phyloP scores from a whole-genome alignment of 116 monocot species.

The Posidonia oceanica region DNA sequence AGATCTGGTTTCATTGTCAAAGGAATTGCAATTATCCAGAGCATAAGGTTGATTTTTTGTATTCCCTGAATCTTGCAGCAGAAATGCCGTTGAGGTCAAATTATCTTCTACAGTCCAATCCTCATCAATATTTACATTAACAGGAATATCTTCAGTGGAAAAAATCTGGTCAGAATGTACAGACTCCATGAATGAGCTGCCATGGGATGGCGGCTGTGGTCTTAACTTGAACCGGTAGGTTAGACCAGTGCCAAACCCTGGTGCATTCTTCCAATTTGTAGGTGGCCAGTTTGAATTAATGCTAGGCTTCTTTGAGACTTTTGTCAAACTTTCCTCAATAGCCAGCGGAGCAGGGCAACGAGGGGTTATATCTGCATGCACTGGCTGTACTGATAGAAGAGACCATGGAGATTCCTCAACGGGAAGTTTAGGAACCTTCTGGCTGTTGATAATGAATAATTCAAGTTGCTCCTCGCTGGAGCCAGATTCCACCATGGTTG shows the following conservation, averaged over 20 bases:
- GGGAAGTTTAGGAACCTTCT: constrained; percentile 65
- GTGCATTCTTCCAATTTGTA: constrained; percentile 58
- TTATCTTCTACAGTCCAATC: constrained; percentile 40
- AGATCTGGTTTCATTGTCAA: constrained; percentile 2
- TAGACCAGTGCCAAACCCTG: constrained; percentile 22
- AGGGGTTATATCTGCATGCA: not conserved
- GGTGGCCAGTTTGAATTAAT: constrained; percentile 49
- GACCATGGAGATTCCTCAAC: constrained; percentile 57
- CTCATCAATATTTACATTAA: constrained; percentile 10
- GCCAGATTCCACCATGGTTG: constrained; percentile 68
- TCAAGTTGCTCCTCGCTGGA: constrained; percentile 58
- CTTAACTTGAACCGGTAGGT: constrained; percentile 9
- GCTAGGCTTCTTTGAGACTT: constrained; percentile 15
- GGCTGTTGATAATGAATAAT: constrained; percentile 63
- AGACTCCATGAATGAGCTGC: not conserved
- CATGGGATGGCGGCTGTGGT: constrained; percentile 5
- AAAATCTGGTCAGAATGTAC: not conserved
- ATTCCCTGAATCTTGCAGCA: constrained; percentile 6
- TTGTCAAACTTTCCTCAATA: constrained; percentile 11
- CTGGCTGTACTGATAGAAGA: constrained; percentile 16
- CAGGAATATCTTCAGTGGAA: constrained; percentile 10
- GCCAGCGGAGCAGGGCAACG: constrained; percentile 2
- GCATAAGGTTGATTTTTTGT: not conserved
- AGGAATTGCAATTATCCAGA: not conserved
- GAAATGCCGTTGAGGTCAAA: constrained; percentile 1